phyloP scores from a whole-genome alignment of 495 filamentous ascomycete genomes.

The Hypoxylon perforatum region DNA sequence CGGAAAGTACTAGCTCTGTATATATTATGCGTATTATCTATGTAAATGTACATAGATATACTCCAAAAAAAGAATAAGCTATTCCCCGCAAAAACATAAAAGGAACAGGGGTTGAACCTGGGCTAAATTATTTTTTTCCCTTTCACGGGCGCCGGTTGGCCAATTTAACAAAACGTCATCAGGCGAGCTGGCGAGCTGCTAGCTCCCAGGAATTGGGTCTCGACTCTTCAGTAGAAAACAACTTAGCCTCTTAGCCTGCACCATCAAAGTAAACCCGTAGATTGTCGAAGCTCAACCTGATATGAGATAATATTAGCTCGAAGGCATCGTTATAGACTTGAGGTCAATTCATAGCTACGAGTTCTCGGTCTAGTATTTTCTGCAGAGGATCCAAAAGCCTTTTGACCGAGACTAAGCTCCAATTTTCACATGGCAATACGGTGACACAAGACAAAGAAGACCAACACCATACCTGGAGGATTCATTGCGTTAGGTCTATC shows the following conservation, averaged over 20 bases:
- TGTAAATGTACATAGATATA: constrained; percentile 17
- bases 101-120: constrained; percentile 9
- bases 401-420: constrained; percentile 8
- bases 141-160: constrained; percentile 5
- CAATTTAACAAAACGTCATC: constrained; percentile 38
- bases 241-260: too few relatives aligned
- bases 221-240: constrained; percentile 4
- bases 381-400: background rate
- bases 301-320: constrained; percentile 7
- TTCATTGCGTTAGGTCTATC: background rate
- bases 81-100: constrained; percentile 30
- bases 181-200: constrained; percentile 28
- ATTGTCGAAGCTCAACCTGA: too few relatives aligned
- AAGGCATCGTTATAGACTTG: constrained; percentile 2
- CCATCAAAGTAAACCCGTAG: too few relatives aligned
- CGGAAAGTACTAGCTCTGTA: constrained; percentile 18
- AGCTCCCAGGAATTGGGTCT: constrained; percentile 20
- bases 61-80: background rate
- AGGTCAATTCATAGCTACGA: too few relatives aligned
- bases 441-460: constrained; percentile 20
- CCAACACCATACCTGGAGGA: constrained; percentile 1
- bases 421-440: constrained; percentile 28
- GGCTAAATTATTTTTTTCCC: constrained; percentile 18
- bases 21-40: background rate
- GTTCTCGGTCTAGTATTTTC: background rate